Evolutionary conservation across 495 filamentous ascomycete genomes (phyloP), one percentile per base, ranked within the genome.

Genomic region (Thozetella sp.): DNA sequence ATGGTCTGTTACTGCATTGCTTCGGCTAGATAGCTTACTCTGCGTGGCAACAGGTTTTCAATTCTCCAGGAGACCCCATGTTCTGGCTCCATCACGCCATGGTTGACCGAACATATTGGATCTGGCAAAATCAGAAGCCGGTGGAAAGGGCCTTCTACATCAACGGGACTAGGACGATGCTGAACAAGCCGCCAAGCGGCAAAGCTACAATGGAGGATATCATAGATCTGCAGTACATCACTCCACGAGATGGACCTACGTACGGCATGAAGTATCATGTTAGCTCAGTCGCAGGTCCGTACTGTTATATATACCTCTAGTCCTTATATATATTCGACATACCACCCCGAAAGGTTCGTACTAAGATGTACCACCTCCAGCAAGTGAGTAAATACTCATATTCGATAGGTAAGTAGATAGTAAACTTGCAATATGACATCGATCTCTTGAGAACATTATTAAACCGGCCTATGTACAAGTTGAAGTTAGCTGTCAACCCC

Each of bases 221-320:
- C 25, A 51, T 63, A 20, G 19, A 60, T 25, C 2, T 63, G 25
- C 57, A 23, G 4, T 57, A 20, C 25, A 20, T 54, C n/a, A 62
- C 59, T 2, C 30, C 53, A 11, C 12, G 20, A 37, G 24, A n/a
- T 2, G 25, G 10, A 12, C 51, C 51, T 15, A 30, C 23, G 22
- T 53, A 17, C 24, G 51, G 23, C 22, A 53, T 53, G 25, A 53
- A 53, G 51, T 2, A 53, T 19, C 51, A 53, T 17, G 11, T 30
- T 25, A 53, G 51, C 17, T 53, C 51, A 15, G 2, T 53, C 19
- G 51, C 24, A 4, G 60, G 60, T 3, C 60, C 60, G 20, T 63
- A 53, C 37, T 63, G 60, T 37, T 63, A 63, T 51, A 55, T 59
- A 20, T 63, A 63, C 27, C 25, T 34, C 26, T 62, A 62, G 48